These are phyloP conservation scores for Suillus ampliporus DNA, from an alignment of 768 basidiomycete species.

Conservation along the genomic window DNA sequence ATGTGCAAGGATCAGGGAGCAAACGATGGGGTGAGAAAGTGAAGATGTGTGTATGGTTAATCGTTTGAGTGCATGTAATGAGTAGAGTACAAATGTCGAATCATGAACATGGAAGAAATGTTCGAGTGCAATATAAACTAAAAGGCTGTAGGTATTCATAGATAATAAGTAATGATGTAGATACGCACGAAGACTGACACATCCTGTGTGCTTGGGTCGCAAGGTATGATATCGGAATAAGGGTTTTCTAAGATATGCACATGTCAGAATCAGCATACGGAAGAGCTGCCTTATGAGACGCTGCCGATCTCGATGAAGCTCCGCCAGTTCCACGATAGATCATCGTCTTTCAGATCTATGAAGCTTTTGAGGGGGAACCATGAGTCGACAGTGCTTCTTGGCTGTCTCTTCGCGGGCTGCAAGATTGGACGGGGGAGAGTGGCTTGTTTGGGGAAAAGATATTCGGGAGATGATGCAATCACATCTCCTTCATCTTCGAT, in stretches of 20 bases:
- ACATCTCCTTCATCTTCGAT: conserved; percentile 39
- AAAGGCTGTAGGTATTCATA: conserved; percentile 16
- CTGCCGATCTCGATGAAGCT: conserved; percentile 66
- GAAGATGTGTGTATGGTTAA: background rate
- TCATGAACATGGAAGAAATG: conserved; percentile 8
- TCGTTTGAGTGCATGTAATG: background rate
- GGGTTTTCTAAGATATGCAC: conserved; percentile 13
- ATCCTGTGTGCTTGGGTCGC: conserved; percentile 10
- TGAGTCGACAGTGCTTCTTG: conserved; percentile 50
- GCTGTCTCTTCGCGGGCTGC: conserved; percentile 30
- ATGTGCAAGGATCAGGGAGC: background rate
- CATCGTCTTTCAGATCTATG: conserved; percentile 64
- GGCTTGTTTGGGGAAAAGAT: conserved; percentile 19
- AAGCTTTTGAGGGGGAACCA: conserved; percentile 68
- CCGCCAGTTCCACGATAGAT: conserved; percentile 59
- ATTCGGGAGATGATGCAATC: conserved; percentile 23
- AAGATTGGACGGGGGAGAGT: conserved; percentile 16
- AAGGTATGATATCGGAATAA: conserved; percentile 23
- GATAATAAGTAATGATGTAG: conserved; percentile 23
- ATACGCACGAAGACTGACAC: conserved; percentile 25
- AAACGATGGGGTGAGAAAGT: background rate
- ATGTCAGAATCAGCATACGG: background rate
- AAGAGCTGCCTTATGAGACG: conserved; percentile 19
- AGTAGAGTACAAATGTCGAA: conserved; percentile 7
- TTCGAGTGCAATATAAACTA: background rate